Evolutionary conservation across 2,329 filamentous ascomycete species (phyloP).

Genomic region (Anisogramma anomala): DNA sequence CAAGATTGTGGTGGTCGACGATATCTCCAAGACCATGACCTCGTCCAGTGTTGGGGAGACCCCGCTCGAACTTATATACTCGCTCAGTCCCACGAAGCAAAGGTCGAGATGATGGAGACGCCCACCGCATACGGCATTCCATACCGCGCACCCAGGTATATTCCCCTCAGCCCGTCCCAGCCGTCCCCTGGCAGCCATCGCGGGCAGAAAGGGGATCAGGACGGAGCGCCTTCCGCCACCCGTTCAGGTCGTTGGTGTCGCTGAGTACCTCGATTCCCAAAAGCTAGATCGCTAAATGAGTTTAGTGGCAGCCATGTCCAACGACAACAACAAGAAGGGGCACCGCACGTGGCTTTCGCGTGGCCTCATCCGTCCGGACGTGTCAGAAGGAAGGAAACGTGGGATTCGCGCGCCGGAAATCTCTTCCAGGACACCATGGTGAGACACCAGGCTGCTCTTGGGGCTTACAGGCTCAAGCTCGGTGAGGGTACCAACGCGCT

Average conservation of each 20-base stretch:
- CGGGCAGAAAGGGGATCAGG: conserved; percentile 3
- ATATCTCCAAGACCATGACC: background rate
- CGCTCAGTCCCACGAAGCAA: conserved; percentile 1
- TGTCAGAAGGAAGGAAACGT: conserved; percentile 1
- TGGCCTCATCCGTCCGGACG: conserved; percentile 7
- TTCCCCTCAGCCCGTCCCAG: conserved; percentile 1
- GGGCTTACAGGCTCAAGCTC: background rate
- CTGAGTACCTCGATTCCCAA: conserved; percentile 10
- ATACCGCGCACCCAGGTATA: background rate
- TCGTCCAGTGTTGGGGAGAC: background rate
- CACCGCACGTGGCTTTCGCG: conserved; percentile 14
- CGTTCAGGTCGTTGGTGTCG: conserved; percentile 10
- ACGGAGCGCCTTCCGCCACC: conserved; percentile 4
- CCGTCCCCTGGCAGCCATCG: conserved; percentile 5
- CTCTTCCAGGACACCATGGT: conserved; percentile 5
- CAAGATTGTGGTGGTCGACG: background rate
- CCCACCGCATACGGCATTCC: background rate
- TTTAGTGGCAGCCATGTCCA: conserved; percentile 19
- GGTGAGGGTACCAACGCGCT: background rate
- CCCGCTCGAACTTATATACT: conserved; percentile 3
- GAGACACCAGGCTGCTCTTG: conserved; percentile 10
- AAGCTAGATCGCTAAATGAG: conserved; percentile 10
- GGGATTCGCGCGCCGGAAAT: no score
- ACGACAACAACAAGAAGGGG: conserved; percentile 6
- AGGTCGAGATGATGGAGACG: background rate